Evolutionary conservation across 768 basidiomycete species (phyloP), one percentile per base, ranked within the genome.

Genomic region (Tylopilus vinaceipallidus): DNA sequence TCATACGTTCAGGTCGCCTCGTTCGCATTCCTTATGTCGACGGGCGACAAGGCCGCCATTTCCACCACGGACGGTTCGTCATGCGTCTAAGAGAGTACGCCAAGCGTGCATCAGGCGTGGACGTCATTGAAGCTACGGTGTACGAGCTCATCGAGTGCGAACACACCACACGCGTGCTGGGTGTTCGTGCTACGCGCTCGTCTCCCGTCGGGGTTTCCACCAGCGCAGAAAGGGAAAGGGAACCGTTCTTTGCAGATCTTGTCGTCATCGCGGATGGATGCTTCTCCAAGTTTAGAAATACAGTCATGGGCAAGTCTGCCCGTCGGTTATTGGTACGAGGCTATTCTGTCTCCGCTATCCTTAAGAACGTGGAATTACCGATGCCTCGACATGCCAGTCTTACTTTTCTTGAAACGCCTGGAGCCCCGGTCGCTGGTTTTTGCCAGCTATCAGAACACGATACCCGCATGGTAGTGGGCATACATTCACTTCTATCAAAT

Each of bases 21-120:
- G 94, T 98, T 20, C 85, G 86, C 47, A 95, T 97, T 47, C 94
- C 94, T 1, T 98, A 98, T 64, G 92, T 94, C 0, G 73, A 71
- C 27, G 72, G 68, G 3, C 65, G 81, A 48, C 79, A 91, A 58
- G 95, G 95, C 0, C 72, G 91, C 42, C 83, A 84, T 48, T 98
- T 99, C 67, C 95, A 98, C 70, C 95, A 98, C 66, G 97, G 97
- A 4, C 75, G 83, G 49, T 91, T 99, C 57, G 80, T 99, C 55
- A 84, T 86, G 77, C 75, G 78, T 20, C 71, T 99, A 39, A 76
- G 97, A 44, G 77, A 74, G 38, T 81, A 82, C 33, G 91, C 87
- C 30, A 73, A 60, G 46, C 67, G 62, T 26, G 84, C 84, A 9
- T 65, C 65, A 9, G 80, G 84, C 12, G 89, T 95, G 8, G 85